Base-by-base conservation (phyloP, 768 basidiomycete genomes). In the Rhizopogon vinicolor region DNA sequence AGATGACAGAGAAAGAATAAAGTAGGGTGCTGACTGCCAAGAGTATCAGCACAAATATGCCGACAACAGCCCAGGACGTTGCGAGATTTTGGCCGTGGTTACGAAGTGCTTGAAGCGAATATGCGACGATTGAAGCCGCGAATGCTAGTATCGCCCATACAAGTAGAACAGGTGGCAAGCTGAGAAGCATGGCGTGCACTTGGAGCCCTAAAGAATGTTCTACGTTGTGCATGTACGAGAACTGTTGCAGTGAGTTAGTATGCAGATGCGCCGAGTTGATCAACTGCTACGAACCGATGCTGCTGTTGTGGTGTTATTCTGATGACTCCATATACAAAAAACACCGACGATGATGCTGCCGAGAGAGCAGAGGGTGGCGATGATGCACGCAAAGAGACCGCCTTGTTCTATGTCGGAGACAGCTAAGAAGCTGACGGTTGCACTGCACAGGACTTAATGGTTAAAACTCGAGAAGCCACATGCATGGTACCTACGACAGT, bases 291-390 rank as follows among this genome's bases (percentile, higher is more conserved):
- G 28, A 52, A 78, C 78, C 31, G 79, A 80, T 51, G 79, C 74
- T 5, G 69, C 66, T 9, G 73, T 73, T 25, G 72, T 68, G 8
- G 73, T 72, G 54, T 79, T 79, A 10, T 74, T 70, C 60, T 81
- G 80, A 60, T 82, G 81, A 53, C 74, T 68, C 81, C 82, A 83
- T 18, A 82, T 78, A 41, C 76, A 79, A 60, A 82, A 83, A 1
- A 81, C 79, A 5, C 80, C 82, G 12, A 78, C 72, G 13, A 80
- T 78, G 53, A 82, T 78, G 58, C 80, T 82, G 5, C 79, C 78
- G n/a, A 83, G 67, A 16, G 81, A 79, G 22, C 75, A 70, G 41
- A 82, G 73, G 12, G 78, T 71, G 5, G 81, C 80, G 5, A 78
- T 63, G 22, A 75, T 5, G 74, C 71, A 18, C 59, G 60, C 53